Conservation (phyloP, 805 yeast genomes). For the Cyberlindnera mrakii region DNA sequence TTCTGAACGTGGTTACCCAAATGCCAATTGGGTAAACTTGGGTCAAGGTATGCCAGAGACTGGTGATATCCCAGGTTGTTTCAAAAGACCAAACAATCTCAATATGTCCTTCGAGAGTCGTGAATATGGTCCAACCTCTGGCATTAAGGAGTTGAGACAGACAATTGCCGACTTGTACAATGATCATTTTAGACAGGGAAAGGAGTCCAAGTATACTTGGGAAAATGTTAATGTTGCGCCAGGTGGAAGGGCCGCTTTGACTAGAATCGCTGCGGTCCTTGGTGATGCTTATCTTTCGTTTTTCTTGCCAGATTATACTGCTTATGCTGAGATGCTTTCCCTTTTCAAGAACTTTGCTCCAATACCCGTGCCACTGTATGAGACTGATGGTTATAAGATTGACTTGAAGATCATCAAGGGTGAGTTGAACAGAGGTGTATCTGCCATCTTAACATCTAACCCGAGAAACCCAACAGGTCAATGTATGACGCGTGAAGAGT, state of each 20-base stretch:
- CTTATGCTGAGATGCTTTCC: slow-evolving; percentile 60
- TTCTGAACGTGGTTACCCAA: slow-evolving; percentile 45
- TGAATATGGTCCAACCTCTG: slow-evolving; percentile 59
- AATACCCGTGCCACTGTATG: slow-evolving; percentile 55
- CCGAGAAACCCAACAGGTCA: slow-evolving; percentile 61
- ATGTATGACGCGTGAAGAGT: slow-evolving; percentile 41
- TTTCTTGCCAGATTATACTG: slow-evolving; percentile 59
- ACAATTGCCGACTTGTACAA: slow-evolving; percentile 56
- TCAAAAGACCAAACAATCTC: slow-evolving; percentile 43
- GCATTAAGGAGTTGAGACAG: slow-evolving; percentile 45
- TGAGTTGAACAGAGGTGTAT: slow-evolving; percentile 51
- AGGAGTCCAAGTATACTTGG: slow-evolving; percentile 46
- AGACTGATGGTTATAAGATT: slow-evolving; percentile 49
- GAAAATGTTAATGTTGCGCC: slow-evolving; percentile 60
- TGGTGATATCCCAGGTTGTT: slow-evolving; percentile 54
- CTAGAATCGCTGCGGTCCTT: slow-evolving; percentile 55
- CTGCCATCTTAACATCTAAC: slow-evolving; percentile 52
- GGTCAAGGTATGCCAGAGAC: slow-evolving; percentile 66
- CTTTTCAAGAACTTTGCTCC: slow-evolving; percentile 58
- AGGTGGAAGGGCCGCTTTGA: slow-evolving; percentile 59
- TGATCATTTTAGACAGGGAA: slow-evolving; percentile 43
- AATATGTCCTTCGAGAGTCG: slow-evolving; percentile 42
- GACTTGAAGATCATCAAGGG: slow-evolving; percentile 45
- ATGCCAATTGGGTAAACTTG: slow-evolving; percentile 46
- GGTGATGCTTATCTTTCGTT: slow-evolving; percentile 54